Base-by-base conservation (phyloP, 805 yeast species). In the Wickerhamiella kurtzmanii region DNA sequence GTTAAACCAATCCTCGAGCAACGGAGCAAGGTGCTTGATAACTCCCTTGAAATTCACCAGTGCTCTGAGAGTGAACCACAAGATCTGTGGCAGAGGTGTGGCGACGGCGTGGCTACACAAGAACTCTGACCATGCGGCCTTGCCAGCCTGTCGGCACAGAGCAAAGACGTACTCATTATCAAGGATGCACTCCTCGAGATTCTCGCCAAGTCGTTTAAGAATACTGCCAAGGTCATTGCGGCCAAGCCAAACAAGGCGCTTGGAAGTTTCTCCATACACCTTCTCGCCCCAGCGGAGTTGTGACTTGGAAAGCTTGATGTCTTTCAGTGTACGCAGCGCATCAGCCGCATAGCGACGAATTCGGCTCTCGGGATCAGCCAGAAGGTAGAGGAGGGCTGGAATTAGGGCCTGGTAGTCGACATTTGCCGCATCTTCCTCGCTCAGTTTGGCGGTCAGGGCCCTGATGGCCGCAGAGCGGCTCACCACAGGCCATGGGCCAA, bases 151-250 rank as follows among this genome's bases (percentile, higher is more conserved):
- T 47, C 61, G 47, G 72, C 61, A 22, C 56, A 52, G 51, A 64
- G 17, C 49, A 46, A 69, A 60, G 49, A 76, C 61, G 55, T 74
- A 77, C 21, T 65, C 61, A 32, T 64, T 63, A 53, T 80, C 87
- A 51, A 78, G 61, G 18, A 68, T 63, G 46, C 74, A 68, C 47
- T 73, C 77, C 6, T 65, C 61, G 35, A 59, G 54, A 48, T 61
- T 53, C 22, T 67, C 64, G 39, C 78, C 57, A 5, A 63, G 50
- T 11, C 48, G 62, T 15, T 60, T 56, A 15, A 75, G 49, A 52
- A 83, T 63, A 1, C 55, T 47, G 18, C 62, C 62, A n/a, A 77
- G 76, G 58, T 86, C 95, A 41, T 74, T 74, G 35, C 86, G 81
- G 19, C 80, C 65, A 5, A 68, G 56, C 66, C 68, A 66, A 21